Evolutionary conservation across 1,139 yeast genomes (phyloP).

Genomic region (Magnusiomyces suaveolens): DNA sequence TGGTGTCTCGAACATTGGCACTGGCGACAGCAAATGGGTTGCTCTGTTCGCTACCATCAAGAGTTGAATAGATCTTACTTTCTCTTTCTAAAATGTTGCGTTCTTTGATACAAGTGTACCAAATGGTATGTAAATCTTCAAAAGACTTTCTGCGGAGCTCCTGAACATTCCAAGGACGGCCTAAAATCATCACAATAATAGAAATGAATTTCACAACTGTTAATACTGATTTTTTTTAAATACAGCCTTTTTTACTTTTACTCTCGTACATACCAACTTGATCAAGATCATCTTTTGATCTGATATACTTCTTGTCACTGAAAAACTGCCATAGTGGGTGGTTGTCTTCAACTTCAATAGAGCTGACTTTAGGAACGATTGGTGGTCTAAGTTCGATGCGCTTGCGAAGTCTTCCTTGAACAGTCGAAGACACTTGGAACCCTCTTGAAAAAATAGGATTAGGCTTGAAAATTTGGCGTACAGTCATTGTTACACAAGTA

Average conservation of each 20-base stretch:
- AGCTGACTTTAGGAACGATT: constrained; percentile 68
- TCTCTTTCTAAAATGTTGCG: constrained; percentile 75
- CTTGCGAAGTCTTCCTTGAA: constrained; percentile 37
- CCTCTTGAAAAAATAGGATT: background rate
- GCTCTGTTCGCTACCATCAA: constrained; percentile 37
- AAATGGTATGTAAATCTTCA: constrained; percentile 80
- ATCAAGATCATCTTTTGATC: constrained; percentile 50
- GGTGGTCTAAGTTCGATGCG: constrained; percentile 57
- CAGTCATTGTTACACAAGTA: background rate
- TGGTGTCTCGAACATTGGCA: constrained; percentile 43
- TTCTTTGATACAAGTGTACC: constrained; percentile 82
- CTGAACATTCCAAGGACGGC: constrained; percentile 79
- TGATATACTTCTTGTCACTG: constrained; percentile 46
- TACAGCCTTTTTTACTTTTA: too few relatives aligned
- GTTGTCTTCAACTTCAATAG: constrained; percentile 64
- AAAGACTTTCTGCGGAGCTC: constrained; percentile 87
- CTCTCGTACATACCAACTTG: constrained; percentile 32
- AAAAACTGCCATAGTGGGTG: constrained; percentile 97
- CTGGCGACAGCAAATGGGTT: constrained; percentile 34
- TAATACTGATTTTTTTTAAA: background rate
- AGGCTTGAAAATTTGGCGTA: background rate
- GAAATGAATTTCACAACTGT: constrained; percentile 10
- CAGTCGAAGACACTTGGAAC: constrained; percentile 39
- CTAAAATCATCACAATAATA: too few relatives aligned
- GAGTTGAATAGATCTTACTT: constrained; percentile 38